Base-by-base conservation (phyloP, 495 filamentous ascomycete species). In the Hyaloscypha bicolor region DNA sequence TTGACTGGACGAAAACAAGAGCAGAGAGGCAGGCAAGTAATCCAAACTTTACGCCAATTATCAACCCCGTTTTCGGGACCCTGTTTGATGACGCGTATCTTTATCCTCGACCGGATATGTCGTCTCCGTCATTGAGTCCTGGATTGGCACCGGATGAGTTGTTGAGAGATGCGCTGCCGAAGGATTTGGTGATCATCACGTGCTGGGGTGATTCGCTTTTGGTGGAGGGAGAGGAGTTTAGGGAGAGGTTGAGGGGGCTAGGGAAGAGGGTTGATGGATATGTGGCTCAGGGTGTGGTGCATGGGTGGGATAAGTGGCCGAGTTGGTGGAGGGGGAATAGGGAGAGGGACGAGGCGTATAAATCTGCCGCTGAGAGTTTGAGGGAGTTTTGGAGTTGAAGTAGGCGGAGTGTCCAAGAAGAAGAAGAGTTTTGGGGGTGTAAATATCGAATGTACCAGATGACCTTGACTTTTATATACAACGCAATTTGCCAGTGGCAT, bases 161-260 rank as follows among this genome's bases (percentile, higher is more conserved):
- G 58, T 74, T 92, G 25, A 63, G 58, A 22, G 77, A 79, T 5
- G 80, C 74, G 4, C 73, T 93, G 22, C 90, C 90, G 0, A 77
- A 81, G 14, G 82, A 91, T 55, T 81, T 92, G 25, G 85, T 85
- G 30, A 72, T 97, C 56, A 90, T 88, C 67, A 87, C 91, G 6
- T 96, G 93, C 76, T 92, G 95, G 77, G 94, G 87, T 86, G 94
- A 97, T 74, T 93, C 93, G 88, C 77, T 97, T 32, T 77, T 93
- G 35, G 83, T 82, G 1, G 94, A 97, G 74, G 93, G 87, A 2
- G 83, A 92, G 74, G 73, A 76, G n/a, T 88, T 96, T 62, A 82
- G 88, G 14, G 78, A 83, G 39, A 80, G 92, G 11, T 75, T 97
- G 62, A 71, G 66, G 33, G 67, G 70, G 14, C 77, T 91, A 39